Evolutionary conservation across 805 yeast species (phyloP), one percentile per base, ranked within the genome.

Genomic region (Wickerhamiella musiphila): DNA sequence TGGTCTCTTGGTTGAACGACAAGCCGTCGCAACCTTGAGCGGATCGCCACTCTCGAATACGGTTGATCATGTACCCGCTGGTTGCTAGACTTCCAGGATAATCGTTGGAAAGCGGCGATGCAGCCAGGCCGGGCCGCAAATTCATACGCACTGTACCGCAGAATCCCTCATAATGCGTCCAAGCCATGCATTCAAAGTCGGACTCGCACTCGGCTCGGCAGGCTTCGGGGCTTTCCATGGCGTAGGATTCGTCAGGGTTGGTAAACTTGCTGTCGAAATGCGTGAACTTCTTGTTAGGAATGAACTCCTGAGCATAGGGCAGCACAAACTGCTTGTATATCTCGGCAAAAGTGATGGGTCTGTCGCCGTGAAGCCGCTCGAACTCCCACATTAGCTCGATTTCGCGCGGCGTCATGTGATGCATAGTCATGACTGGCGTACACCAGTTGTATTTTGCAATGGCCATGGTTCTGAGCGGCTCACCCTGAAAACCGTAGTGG

Each of bases 301-400:
- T 35, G 12, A 32, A 43, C 6, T 34, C 37, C 7, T 23, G 34
- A 4, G 52, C 15, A 28, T 40, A 48, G 6, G 58, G 60, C 41
- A 49, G 38, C 26, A 46, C 33, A 24, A 56, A 53, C 38, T 52
- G 51, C n/a, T 41, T 42, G 40, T 56, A 56, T 6, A 50, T 43
- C 32, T 54, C 54, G 21, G 38, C 36, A 28, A 46, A 49, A 8
- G 44, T 35, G 13, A 41, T 28, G 5, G 45, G 51, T 33, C 41
- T 36, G 22, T 44, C 38, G 25, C 39, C 39, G 15, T 41, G 22
- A 5, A 35, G 26, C 8, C 36, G 22, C 35, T 57, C 61, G 42
- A 54, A 58, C 29, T 52, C 55, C 44, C 44, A 56, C 27, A 57
- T 36, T 12, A 36, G 27, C 35, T 52, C 56, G 23, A 54, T 38